These are phyloP conservation scores for Phytophthora sansomeana DNA, from an alignment of 352 stramenopile genomes.

Conservation along the genomic window DNA sequence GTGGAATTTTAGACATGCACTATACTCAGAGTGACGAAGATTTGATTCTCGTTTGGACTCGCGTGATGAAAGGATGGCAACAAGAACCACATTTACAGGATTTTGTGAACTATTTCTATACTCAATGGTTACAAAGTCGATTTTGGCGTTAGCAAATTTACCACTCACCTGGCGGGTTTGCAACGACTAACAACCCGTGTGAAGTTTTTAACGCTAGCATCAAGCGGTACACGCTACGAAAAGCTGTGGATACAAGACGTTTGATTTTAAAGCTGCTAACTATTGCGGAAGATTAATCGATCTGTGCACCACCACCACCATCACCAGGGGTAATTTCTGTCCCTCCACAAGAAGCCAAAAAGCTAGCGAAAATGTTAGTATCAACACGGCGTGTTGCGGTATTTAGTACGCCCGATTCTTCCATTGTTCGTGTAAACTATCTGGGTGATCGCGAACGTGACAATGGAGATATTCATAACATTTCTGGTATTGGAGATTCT, in stretches of 20 bases:
- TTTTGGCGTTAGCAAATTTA: too few species aligned
- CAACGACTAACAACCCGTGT: too few species aligned
- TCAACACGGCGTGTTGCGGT: slow-evolving; percentile 1
- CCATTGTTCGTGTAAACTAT: neutral
- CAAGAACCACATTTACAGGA: neutral
- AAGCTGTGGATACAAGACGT: neutral
- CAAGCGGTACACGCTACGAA: too few species aligned
- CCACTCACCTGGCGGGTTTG: too few species aligned
- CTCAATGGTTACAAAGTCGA: too few species aligned
- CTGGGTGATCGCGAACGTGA: neutral
- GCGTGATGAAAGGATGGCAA: neutral
- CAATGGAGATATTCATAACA: neutral
- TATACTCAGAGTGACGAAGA: neutral
- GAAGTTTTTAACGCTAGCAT: too few species aligned
- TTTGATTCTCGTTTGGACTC: neutral
- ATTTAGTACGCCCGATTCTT: neutral
- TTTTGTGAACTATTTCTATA: slow-evolving; percentile 15
- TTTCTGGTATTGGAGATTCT: neutral
- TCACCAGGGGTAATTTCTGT: neutral
- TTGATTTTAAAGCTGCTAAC: neutral
- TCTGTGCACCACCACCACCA: neutral
- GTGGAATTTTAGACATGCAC: slow-evolving; percentile 7
- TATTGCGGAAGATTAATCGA: neutral
- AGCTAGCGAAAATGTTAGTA: neutral
- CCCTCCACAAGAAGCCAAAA: slow-evolving; percentile 6